Evolutionary conservation across 2,329 filamentous ascomycete genomes (phyloP), one percentile per base, ranked within the genome.

Genomic region (Pestalotiopsis sp.): DNA sequence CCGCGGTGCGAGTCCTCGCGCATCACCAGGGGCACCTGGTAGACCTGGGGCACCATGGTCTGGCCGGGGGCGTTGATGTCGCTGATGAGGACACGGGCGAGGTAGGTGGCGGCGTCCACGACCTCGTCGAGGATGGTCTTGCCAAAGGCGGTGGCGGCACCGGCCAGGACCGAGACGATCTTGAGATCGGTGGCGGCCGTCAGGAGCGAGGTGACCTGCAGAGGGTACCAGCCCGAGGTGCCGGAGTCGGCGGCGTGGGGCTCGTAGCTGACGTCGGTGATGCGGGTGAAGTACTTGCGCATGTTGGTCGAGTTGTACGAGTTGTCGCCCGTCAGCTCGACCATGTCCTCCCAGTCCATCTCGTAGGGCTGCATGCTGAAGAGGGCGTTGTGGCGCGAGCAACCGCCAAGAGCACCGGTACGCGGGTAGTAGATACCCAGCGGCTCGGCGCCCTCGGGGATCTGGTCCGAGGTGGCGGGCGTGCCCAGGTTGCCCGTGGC

Each of bases 301-400:
- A 92, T 91, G 70, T 88, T 88, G 4, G 81, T 78, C 0, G 88
- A 81, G 0, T 81, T 78, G 89, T 90, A 92, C 0, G 86, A 87
- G 2, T 77, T 72, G 72, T 92, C 90, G 4, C 89, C 89, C 2
- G 90, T 92, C 36, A 91, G 74, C 13, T 78, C 77, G 3, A 84
- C 85, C 67, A 92, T 86, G 72, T 86, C 78, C 61, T 89, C 81
- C 78, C 87, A 92, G 76, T 92, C 90, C 36, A 83, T 85, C 61
- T 86, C 82, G 68, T 88, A 84, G 0, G 90, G 89, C 69, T 89
- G 85, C 31, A 90, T 81, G 17, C 85, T 83, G 63, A 91, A 86
- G 59, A 90, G 78, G 6, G 88, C 89, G 59, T 90, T 89, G 78
- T 92, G 90, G 4, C 86, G 84, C 1, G 87, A 85, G 77, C 85